Evolutionary conservation across 2,329 filamentous ascomycete genomes (phyloP), one percentile per base, ranked within the genome.

Genomic region (Beauveria brongniartii): DNA sequence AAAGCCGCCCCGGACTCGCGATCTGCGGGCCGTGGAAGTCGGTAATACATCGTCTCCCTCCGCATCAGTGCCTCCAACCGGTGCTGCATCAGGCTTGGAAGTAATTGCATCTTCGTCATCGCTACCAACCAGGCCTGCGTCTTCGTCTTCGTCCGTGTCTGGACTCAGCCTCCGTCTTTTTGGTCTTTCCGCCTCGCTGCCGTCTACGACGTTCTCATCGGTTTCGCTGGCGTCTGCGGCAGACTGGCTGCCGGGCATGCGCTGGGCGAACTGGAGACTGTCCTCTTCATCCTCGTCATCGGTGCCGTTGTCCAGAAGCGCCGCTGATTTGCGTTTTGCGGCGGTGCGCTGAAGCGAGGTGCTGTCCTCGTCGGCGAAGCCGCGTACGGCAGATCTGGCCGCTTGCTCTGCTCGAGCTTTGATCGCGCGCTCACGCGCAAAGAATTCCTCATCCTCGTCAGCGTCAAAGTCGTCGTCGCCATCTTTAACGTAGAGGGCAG

Each of bases 401-500:
- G 72, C 73, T 16, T 71, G 70, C 58, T 74, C 75, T 22, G 78
- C 75, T 53, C 81, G 81, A 64, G 84, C 80, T 54, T 89, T 79
- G 63, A 88, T 79, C 18, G 72, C 73, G 3, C 71, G 70, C 74
- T 97, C 92, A 18, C 83, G 80, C 2, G 82, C 85, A 73, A 93
- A 97, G 74, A 97, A 97, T 22, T 83, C 85, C 24, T 78, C 73
- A 55, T 80, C 79, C 61, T 84, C 83, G 52, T 92, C 91, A 40
- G 82, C 85, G 68, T 96, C 91, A n/a, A 83, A 87, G 66, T 96
- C 92, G 58, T 97, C 94, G 70, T 97, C 94, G 66, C 89, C 91
- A 43, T 88, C 86, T 62, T 88, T 84, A 55, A 99, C 89, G 68
- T 86, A 93, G 44, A 93, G 75, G 26, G 87, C 86, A 68, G 90